Conservation (phyloP, 495 filamentous ascomycete species). For the Neurospora sp. region DNA sequence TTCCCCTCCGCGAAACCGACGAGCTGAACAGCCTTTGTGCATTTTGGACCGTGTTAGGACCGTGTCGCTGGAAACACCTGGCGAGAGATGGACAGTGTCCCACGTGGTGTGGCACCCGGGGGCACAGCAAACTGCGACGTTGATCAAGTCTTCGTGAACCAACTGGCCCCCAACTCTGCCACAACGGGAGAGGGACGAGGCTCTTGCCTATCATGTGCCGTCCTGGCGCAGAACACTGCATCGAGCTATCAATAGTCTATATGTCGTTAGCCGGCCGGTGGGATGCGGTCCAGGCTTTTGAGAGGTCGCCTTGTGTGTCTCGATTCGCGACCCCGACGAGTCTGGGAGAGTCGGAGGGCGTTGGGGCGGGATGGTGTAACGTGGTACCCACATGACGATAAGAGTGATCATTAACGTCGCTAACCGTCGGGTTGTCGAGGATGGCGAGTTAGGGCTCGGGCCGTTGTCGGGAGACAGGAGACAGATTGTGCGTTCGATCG, state of each 20-base stretch:
- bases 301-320: not conserved
- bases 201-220: not conserved
- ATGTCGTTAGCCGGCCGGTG: not conserved
- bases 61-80: not conserved
- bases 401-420: not conserved
- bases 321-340: not conserved
- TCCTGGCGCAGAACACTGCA: not conserved
- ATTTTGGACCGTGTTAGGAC: not conserved
- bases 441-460: not conserved
- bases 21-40: not conserved
- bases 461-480: not conserved
- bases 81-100: not conserved
- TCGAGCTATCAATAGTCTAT: not conserved
- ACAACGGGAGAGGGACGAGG: not conserved
- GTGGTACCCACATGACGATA: not conserved
- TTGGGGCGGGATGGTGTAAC: not conserved
- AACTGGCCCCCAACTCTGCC: not conserved
- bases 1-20: not conserved
- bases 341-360: not conserved
- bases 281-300: not conserved
- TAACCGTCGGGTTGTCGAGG: not conserved
- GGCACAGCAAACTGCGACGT: not conserved
- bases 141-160: not conserved
- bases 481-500: not conserved
- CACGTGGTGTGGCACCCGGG: not conserved